Base-by-base conservation (phyloP, 257 asterid genomes). In the Gynochthodes officinalis region DNA sequence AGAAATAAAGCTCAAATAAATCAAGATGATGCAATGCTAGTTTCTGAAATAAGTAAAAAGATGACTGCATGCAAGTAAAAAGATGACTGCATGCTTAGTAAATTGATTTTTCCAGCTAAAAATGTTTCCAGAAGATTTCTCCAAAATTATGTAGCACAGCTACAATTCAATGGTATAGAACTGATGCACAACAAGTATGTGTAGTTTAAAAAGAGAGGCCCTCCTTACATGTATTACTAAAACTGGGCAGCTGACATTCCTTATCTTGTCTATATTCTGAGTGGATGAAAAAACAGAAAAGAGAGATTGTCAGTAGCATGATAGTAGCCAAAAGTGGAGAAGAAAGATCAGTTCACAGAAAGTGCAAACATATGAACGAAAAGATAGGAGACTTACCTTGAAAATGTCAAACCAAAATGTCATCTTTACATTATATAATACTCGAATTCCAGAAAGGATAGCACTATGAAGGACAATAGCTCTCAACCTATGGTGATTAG, bases 351-450 rank as follows among this genome's bases (percentile, higher is more conserved):
- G 50, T 32, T 0, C 5, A 12, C 32, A 71, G 43, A 7, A 69
- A 71, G 25, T 27, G 27, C 63, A 75, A 42, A 69, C n/a, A 69
- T 35, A 62, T 57, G 32, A 1, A 14, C 11, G 54, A 54, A 7
- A 57, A 37, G 54, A 65, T 21, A 58, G n/a, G 76, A 77, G 21
- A 74, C 88, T 74, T 78, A 90, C 99, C 83, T 95, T 90, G 82
- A 95, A 95, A 76, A 92, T 92, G 85, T 95, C 99, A 75, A 95
- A 95, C 99, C 99, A 90, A 86, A 95, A 86, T 76, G 99, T 95
- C 86, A 95, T 79, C 86, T 90, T 95, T 74, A 95, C 98, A 76
- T 93, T 93, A 78, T 92, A 90, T 53, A 95, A 80, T 64, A 95
- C 99, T 25, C 99, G 83, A 80, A 95, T 92, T 82, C 99, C 99